These are phyloP conservation scores for Annulohypoxylon truncatum DNA, from an alignment of 2,329 filamentous ascomycete species.

Conservation along the genomic window DNA sequence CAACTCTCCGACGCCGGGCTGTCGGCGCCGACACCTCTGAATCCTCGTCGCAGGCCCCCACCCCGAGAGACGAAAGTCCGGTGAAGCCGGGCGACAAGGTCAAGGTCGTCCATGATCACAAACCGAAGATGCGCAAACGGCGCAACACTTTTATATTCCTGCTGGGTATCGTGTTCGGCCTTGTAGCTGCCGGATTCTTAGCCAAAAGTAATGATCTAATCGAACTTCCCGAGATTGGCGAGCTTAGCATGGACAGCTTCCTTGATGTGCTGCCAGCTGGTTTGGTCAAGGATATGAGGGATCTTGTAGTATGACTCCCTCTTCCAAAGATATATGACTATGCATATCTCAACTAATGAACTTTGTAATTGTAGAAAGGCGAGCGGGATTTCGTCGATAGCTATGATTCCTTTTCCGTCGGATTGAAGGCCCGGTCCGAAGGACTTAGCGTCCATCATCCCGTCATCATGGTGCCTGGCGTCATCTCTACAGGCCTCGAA, in stretches of 20 bases:
- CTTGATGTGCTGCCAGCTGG: constrained; percentile 89
- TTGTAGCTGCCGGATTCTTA: constrained; percentile 90
- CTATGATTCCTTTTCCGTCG: constrained; percentile 94
- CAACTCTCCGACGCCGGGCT: constrained; percentile 49
- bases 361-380: constrained; percentile 68
- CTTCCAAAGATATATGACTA: background rate
- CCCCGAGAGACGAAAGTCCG: constrained; percentile 51
- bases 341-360: constrained; percentile 28
- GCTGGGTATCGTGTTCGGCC: constrained; percentile 88
- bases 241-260: constrained; percentile 85
- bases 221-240: constrained; percentile 75
- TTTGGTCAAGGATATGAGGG: constrained; percentile 85
- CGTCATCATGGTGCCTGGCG: constrained; percentile 96
- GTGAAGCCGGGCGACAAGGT: constrained; percentile 52
- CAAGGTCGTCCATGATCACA: constrained; percentile 57
- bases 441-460: constrained; percentile 86
- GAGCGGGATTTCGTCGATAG: constrained; percentile 85
- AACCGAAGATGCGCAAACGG: constrained; percentile 72
- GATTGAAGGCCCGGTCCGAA: constrained; percentile 82
- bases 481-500: constrained; percentile 96
- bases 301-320: constrained; percentile 75
- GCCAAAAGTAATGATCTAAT: constrained; percentile 91
- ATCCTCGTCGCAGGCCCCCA: constrained; percentile 44
- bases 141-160: constrained; percentile 85
- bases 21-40: constrained; percentile 47